Base-by-base conservation (phyloP, 768 basidiomycete genomes). In the Tubosaeta brunneosetosa region DNA sequence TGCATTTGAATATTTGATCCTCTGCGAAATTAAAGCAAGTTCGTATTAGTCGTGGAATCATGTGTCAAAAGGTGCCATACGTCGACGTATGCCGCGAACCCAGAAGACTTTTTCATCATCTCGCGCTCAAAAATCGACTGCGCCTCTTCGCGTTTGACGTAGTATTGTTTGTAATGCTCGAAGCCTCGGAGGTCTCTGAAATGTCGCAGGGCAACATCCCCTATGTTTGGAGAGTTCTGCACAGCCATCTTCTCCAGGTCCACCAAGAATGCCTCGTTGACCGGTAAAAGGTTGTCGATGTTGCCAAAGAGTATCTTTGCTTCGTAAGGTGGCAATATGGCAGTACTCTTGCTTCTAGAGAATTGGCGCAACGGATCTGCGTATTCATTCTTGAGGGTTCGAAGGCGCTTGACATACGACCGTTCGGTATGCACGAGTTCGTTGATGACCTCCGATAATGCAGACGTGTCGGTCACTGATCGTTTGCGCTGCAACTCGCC, bases 301-400 rank as follows among this genome's bases (percentile, higher is more conserved):
- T 99, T 98, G 50, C 91, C 91, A 60, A 99, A 98, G 22, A 99
- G 77, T 1, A 83, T 90, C 58, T 90, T 94, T 32, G 94, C 94
- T 66, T 97, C 90, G 66, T 95, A 97, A 19, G 83, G 71, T 1
- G 89, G 86, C 42, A 99, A 80, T 60, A 99, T 91, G 33, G 88
- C 84, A 0, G 90, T 94, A 53, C 87, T 85, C 65, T 90, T 89
- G 67, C 79, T 85, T 50, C 82, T 80, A 19, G 95, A 83, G 66
- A 94, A 99, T 41, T 80, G 80, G 34, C 94, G 83, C 26, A 99
- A 74, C 9, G 94, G 97, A 66, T 92, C 87, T 32, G 94, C 95
- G 64, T 97, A 98, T 61, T 91, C 85, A 42, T 78, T 71, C 70
- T 94, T 94, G 63, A 98, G 80, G 27, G 84, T 86, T 59, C 80